phyloP scores from a whole-genome alignment of 768 basidiomycete genomes.

The Pleurotus platypus region DNA sequence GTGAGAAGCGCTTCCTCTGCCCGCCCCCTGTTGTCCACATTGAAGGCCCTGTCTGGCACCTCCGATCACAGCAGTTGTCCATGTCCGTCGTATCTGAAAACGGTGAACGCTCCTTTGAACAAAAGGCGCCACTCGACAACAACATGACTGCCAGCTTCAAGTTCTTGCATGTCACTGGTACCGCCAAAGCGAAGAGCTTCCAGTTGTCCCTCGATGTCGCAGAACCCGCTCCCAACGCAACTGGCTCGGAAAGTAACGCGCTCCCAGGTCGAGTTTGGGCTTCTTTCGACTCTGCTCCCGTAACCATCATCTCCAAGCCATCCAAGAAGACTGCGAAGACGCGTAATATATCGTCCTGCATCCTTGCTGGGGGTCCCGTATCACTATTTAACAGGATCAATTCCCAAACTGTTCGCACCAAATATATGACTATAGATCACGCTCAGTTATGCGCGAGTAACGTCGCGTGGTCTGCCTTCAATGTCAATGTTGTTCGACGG shows the following conservation, averaged over 20 bases:
- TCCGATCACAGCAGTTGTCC: slow-evolving; percentile 75
- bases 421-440: slow-evolving; percentile 93
- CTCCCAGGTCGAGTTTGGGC: slow-evolving; percentile 78
- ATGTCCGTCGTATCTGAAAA: slow-evolving; percentile 86
- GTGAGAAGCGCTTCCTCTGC: slow-evolving; percentile 91
- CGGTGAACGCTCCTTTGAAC: slow-evolving; percentile 81
- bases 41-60: slow-evolving; percentile 83
- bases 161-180: slow-evolving; percentile 84
- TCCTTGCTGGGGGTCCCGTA: slow-evolving; percentile 84
- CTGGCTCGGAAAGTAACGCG: slow-evolving; percentile 38
- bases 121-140: slow-evolving; percentile 79
- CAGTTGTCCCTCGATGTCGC: slow-evolving; percentile 82
- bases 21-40: slow-evolving; percentile 93
- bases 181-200: slow-evolving; percentile 88
- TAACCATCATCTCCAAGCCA: slow-evolving; percentile 95
- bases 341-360: slow-evolving; percentile 87
- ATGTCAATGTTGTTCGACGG: slow-evolving; percentile 82
- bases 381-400: slow-evolving; percentile 96
- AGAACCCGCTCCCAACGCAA: slow-evolving; percentile 59
- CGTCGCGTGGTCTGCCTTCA: slow-evolving; percentile 91
- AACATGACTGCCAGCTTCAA: slow-evolving; percentile 89
- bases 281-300: slow-evolving; percentile 86
- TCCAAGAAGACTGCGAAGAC: slow-evolving; percentile 97
- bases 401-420: slow-evolving; percentile 93
- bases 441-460: slow-evolving; percentile 85